Base-by-base conservation (phyloP, 2,329 filamentous ascomycete genomes). In the Cadophora sp. region DNA sequence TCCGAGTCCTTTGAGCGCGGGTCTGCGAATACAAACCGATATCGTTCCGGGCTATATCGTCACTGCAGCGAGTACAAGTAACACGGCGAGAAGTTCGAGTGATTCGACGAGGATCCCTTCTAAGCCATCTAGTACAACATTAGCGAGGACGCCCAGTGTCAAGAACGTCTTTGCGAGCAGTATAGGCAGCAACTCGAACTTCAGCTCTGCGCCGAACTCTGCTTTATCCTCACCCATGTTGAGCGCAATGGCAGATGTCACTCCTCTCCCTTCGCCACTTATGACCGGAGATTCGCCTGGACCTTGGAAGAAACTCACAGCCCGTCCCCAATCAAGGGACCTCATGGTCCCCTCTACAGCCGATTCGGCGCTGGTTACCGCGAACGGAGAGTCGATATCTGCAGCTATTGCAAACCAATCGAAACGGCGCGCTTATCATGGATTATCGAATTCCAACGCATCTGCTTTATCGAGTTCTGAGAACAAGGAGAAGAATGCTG, bases 201-300 rank as follows among this genome's bases (percentile, higher is more conserved):
- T 82, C 31, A 76, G 79, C 19, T 89, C 86, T 46, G 83, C 88
- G 1, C 85, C 90, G 14, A 91, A 86, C 74, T 93, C 91, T 3
- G 82, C 85, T 34, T 84, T 91, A n/a, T 87, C 91, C 7, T 94
- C 91, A 66, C 92, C 92, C 3, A 86, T 92, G 71, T 87, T 94
- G 65, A 86, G 89, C 68, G 91, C 91, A 56, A 91, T 94, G 88
- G 89, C 89, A 69, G 91, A 93, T 77, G 82, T 96, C 70, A 95
- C 92, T 3, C 92, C 92, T 65, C 81, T 96, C 40, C 92, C 92
- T 2, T 95, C 92, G 26, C 92, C 92, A 4, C 83, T 94, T 56
- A 84, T 91, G 74, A 84, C 84, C 4, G 83, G 82, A 71, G 88
- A 90, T 74, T 91, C 90, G 1, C 87, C 89, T 14, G 88, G 89